phyloP scores from a whole-genome alignment of 208 protist species.

The Trypanosoma rangeli region DNA sequence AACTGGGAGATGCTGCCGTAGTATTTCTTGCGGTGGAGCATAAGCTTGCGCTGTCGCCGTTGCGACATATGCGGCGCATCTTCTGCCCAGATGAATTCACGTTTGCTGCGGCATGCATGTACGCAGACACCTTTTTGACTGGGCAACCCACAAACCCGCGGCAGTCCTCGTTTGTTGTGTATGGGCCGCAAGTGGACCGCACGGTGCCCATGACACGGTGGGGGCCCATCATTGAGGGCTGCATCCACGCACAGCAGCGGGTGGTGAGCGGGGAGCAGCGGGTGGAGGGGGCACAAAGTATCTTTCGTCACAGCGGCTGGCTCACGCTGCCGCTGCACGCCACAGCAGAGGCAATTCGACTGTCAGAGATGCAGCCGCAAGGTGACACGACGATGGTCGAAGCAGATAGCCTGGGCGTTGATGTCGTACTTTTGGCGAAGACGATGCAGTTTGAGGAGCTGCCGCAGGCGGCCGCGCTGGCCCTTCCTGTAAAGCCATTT shows the following conservation, averaged over 20 bases:
- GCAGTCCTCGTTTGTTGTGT: conserved; percentile 32
- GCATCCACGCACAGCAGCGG: conserved; percentile 23
- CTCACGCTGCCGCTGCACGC: conserved; percentile 40
- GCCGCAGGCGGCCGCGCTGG: conserved; percentile 38
- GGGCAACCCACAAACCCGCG: conserved; percentile 13
- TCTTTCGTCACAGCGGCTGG: conserved; percentile 45
- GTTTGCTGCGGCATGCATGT: conserved; percentile 57
- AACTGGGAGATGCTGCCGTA: conserved; percentile 25
- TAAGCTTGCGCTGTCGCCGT: conserved; percentile 43
- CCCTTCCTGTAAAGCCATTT: conserved; percentile 36
- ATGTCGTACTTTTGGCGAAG: conserved; percentile 51
- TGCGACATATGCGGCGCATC: conserved; percentile 40
- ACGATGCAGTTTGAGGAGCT: conserved; percentile 60
- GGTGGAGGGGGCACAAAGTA: conserved; percentile 37
- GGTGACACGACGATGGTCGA: neutral
- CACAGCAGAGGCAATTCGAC: conserved; percentile 45
- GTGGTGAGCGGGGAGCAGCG: conserved; percentile 59
- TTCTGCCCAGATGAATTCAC: conserved; percentile 53
- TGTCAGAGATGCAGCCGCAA: conserved; percentile 23
- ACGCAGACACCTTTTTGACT: conserved; percentile 43
- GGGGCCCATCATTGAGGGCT: conserved; percentile 37
- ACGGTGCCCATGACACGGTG: conserved; percentile 40
- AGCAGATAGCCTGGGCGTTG: conserved; percentile 20
- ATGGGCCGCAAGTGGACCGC: conserved; percentile 41
- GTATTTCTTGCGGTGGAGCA: conserved; percentile 52